Evolutionary conservation across 192 early-diverging fungal genomes (phyloP).

Genomic region (Chytriomyces confervae): DNA sequence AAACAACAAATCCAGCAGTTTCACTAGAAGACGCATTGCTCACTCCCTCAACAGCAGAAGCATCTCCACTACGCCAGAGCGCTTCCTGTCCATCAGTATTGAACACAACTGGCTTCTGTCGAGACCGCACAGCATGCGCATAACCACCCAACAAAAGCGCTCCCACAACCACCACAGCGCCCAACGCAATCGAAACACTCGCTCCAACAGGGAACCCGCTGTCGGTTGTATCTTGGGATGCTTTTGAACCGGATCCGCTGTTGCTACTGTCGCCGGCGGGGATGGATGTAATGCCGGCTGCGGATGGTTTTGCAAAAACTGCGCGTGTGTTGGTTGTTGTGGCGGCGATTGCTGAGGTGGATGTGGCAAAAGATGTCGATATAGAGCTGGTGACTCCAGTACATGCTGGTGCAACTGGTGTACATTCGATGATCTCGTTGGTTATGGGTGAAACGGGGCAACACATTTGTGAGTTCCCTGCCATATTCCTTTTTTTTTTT

Average conservation of each 20-base stretch:
- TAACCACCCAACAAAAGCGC: background rate
- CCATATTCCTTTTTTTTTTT: background rate
- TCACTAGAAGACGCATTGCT: too few relatives aligned
- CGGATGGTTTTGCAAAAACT: background rate
- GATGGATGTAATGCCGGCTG: background rate
- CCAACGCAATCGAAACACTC: background rate
- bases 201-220: background rate
- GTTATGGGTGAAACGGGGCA: background rate
- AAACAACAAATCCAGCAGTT: too few relatives aligned
- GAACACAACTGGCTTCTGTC: conserved; percentile 1
- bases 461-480: background rate
- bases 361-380: background rate
- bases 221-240: background rate
- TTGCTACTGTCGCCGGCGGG: background rate
- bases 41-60: too few relatives aligned
- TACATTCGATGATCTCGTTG: background rate
- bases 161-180: background rate
- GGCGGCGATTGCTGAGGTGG: background rate
- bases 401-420: background rate
- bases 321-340: background rate
- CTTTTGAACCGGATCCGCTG: background rate
- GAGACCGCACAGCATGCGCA: background rate
- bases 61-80: background rate
- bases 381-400: background rate
- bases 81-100: background rate